These are phyloP conservation scores for Guillardia theta DNA, from an alignment of 78 protist species.

Conservation along the genomic window DNA sequence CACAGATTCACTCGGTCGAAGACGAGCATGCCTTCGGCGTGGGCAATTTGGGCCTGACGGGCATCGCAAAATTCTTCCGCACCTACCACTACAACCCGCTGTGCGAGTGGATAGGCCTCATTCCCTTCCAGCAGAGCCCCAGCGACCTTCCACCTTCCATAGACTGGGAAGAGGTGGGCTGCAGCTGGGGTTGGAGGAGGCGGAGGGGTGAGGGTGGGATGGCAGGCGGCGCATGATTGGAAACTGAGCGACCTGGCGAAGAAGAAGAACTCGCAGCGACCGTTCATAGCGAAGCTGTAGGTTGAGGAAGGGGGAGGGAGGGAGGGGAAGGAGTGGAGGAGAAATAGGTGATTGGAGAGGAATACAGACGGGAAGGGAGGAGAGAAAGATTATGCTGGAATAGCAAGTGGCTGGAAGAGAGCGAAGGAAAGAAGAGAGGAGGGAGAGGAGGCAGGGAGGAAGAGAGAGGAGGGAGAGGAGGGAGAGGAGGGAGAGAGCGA, in stretches of 20 bases:
- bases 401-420: too few relatives aligned
- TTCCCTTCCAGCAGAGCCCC: neutral
- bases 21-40: neutral
- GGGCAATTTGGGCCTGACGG: neutral
- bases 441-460: too few relatives aligned
- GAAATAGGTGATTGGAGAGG: too few relatives aligned
- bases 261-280: neutral
- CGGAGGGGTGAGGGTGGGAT: neutral
- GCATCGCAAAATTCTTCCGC: neutral
- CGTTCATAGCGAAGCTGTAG: neutral
- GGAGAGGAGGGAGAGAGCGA: too few relatives aligned
- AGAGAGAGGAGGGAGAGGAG: too few relatives aligned
- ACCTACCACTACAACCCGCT: conserved; percentile 30
- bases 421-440: too few relatives aligned
- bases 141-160: neutral
- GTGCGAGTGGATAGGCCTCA: neutral
- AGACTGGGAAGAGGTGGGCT: neutral
- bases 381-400: too few relatives aligned
- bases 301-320: too few relatives aligned
- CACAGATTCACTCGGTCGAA: neutral
- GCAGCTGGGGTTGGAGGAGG: neutral
- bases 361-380: too few relatives aligned
- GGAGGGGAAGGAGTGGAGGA: too few relatives aligned
- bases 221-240: neutral
- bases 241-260: neutral